phyloP scores from a whole-genome alignment of 352 stramenopile species.

The Phytophthora citrophthora region DNA sequence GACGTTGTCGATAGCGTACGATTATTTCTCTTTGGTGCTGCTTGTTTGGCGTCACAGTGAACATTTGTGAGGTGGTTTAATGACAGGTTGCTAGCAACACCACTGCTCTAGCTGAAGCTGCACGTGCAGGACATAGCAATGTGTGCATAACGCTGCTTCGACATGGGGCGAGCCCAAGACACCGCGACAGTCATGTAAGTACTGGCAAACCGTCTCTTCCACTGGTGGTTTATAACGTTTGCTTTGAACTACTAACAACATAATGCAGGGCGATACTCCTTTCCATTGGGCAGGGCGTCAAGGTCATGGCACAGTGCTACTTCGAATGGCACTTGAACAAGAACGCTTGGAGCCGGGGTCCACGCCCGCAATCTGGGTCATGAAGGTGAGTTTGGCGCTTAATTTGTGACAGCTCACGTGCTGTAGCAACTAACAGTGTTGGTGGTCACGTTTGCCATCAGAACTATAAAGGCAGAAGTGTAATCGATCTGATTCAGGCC shows the following conservation, averaged over 20 bases:
- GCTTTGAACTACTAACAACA: neutral
- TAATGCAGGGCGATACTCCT: slow-evolving; percentile 62
- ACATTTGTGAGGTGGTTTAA: too few relatives aligned
- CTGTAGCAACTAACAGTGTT: neutral
- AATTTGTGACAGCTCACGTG: neutral
- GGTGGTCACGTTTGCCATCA: slow-evolving; percentile 6
- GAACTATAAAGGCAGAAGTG: slow-evolving; percentile 66
- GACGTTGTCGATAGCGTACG: slow-evolving; percentile 63
- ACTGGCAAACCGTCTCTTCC: too few relatives aligned
- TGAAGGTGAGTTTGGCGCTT: slow-evolving; percentile 46
- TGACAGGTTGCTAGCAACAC: slow-evolving; percentile 50
- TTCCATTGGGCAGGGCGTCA: slow-evolving; percentile 76
- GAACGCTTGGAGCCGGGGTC: slow-evolving; percentile 33
- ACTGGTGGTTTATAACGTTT: neutral
- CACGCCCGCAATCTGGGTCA: slow-evolving; percentile 46
- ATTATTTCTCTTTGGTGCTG: neutral
- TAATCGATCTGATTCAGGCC: slow-evolving; percentile 51
- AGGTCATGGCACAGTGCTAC: slow-evolving; percentile 53
- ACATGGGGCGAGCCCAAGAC: slow-evolving; percentile 46
- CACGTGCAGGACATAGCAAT: slow-evolving; percentile 52
- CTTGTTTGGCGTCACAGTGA: neutral
- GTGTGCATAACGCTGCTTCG: slow-evolving; percentile 57
- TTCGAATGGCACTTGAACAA: slow-evolving; percentile 54
- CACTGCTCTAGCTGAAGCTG: slow-evolving; percentile 68
- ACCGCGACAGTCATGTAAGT: slow-evolving; percentile 47